A percentile compares a stretch with the other conserved stretches of the same genome.
Evolutionary conservation across 2,329 filamentous ascomycete species (phyloP).

Genomic region (Colletotrichum sp.): DNA sequence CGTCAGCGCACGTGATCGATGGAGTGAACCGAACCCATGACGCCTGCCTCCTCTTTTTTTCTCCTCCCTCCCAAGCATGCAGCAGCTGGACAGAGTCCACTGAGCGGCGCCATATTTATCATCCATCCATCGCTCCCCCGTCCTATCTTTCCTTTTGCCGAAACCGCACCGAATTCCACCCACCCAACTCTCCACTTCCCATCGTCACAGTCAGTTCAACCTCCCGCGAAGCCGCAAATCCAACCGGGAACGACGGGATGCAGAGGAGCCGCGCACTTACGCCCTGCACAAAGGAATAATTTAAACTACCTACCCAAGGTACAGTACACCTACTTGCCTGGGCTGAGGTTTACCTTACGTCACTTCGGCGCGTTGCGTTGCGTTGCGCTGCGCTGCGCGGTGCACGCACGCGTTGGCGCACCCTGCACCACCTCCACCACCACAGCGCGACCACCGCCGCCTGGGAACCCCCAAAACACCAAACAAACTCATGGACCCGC

Average conservation of each 20-base stretch:
- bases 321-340: background rate
- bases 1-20: constrained; percentile 8
- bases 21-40: background rate
- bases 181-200: background rate
- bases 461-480: background rate
- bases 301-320: background rate
- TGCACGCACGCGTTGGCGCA: constrained; percentile 8
- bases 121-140: background rate
- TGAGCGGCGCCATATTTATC: background rate
- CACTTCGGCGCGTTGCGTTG: background rate
- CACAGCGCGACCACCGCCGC: background rate
- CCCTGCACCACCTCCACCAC: background rate
- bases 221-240: background rate
- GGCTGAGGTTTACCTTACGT: background rate
- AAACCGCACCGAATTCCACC: constrained; percentile 16
- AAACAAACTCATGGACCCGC: constrained; percentile 12
- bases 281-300: background rate
- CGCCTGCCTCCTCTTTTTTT: background rate
- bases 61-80: background rate
- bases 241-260: background rate
- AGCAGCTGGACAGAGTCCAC: background rate
- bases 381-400: background rate
- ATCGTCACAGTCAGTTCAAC: constrained; percentile 2
- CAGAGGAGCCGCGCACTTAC: background rate
- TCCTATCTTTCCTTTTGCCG: constrained; percentile 1